These are phyloP conservation scores for Hordeum pubiflorum DNA, from an alignment of 202 grass and related monocot species.

Conservation along the genomic window DNA sequence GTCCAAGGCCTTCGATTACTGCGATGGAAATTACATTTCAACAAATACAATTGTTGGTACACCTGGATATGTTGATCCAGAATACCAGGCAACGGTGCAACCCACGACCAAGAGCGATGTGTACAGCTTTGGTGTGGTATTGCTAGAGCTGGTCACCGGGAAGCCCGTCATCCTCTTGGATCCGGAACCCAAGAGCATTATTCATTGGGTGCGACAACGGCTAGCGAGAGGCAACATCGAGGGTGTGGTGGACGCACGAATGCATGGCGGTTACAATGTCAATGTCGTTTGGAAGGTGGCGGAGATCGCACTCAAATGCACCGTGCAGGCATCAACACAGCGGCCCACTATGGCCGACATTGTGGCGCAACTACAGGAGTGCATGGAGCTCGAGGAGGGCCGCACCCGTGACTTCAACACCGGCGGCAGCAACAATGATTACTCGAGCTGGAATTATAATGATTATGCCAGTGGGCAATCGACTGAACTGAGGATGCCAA, in stretches of 20 bases:
- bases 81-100: background rate
- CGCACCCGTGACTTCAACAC: background rate
- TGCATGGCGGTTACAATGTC: background rate
- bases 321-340: background rate
- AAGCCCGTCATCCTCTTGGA: background rate
- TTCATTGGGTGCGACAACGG: background rate
- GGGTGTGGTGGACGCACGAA: background rate
- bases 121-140: conserved; percentile 69
- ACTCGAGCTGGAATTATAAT: background rate
- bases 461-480: background rate
- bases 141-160: conserved; percentile 66
- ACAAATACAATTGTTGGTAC: background rate
- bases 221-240: background rate
- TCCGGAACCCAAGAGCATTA: background rate
- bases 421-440: background rate
- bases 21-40: background rate
- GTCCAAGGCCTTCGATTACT: background rate
- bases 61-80: background rate
- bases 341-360: background rate
- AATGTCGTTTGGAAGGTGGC: background rate
- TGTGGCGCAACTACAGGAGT: background rate
- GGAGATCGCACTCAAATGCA: background rate
- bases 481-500: background rate
- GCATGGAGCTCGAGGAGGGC: background rate
- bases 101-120: conserved; percentile 8